Conservation (phyloP, 148 eudicot genomes). For the Persicaria tinctoria region DNA sequence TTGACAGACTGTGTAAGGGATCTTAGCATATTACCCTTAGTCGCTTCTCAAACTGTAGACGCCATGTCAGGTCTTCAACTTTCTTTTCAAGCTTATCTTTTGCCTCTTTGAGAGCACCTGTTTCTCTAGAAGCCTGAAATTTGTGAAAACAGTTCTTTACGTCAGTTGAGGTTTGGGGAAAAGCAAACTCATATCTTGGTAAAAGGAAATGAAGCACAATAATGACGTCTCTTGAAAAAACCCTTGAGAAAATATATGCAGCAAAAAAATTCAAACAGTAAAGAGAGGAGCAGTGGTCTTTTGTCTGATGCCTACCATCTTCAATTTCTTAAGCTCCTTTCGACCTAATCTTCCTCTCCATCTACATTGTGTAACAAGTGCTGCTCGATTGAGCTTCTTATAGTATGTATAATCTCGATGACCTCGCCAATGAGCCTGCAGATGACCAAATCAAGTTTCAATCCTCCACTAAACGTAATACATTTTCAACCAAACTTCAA, state of each 20-base stretch:
- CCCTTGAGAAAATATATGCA: not conserved
- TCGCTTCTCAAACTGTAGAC: constrained; percentile 78
- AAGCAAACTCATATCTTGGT: not conserved
- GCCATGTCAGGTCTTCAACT: constrained; percentile 80
- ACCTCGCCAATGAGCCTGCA: constrained; percentile 82
- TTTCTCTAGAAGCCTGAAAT: constrained; percentile 73
- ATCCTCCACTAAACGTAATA: constrained; percentile 5
- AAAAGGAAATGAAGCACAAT: not conserved
- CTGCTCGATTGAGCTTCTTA: constrained; percentile 61
- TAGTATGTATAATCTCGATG: constrained; percentile 42
- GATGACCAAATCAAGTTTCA: constrained; percentile 16
- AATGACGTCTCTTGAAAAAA: too few relatives aligned
- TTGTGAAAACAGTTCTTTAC: not conserved
- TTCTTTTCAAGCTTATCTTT: constrained; percentile 85
- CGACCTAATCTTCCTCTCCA: constrained; percentile 74
- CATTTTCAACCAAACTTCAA: not conserved
- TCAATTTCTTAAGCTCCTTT: constrained; percentile 60
- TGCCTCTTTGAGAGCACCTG: constrained; percentile 78
- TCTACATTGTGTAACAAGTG: constrained; percentile 65
- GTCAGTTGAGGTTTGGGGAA: not conserved
- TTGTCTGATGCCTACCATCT: constrained; percentile 46
- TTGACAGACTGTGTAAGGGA: not conserved
- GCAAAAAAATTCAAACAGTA: constrained; percentile 2
- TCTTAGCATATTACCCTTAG: constrained; percentile 52
- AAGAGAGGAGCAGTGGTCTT: not conserved